Percentiles rank a stretch among this genome's conserved stretches.
Evolutionary conservation across 2,329 filamentous ascomycete species (phyloP).

Genomic region (Clonostachys chloroleuca): DNA sequence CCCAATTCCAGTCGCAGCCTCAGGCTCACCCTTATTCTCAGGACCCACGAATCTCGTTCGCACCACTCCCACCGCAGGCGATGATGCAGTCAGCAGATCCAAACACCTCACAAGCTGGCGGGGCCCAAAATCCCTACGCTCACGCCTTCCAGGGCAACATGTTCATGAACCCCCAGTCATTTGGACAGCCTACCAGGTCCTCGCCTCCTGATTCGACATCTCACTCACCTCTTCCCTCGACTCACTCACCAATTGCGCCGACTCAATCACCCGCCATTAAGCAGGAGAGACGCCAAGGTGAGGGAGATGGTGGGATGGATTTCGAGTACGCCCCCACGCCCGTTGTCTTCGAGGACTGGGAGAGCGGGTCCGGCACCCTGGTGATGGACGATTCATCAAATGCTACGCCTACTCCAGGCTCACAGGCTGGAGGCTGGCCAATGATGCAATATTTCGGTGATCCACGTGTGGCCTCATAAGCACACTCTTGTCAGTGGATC

Average conservation of each 20-base stretch:
- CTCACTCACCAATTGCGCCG: constrained; percentile 6
- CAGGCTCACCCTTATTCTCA: constrained; percentile 15
- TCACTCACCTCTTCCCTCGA: constrained; percentile 21
- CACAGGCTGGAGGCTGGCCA: constrained; percentile 15
- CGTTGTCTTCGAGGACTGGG: constrained; percentile 35
- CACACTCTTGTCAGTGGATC: too few relatives aligned
- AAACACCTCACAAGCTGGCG: too few relatives aligned
- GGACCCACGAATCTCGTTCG: constrained; percentile 20
- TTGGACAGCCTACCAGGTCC: constrained; percentile 14
- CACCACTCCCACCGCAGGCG: constrained; percentile 21
- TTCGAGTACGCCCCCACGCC: constrained; percentile 34
- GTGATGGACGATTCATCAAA: constrained; percentile 20
- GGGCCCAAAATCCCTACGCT: constrained; percentile 14
- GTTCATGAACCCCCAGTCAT: constrained; percentile 23
- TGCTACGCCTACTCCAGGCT: constrained; percentile 13
- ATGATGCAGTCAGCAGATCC: constrained; percentile 13
- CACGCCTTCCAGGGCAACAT: constrained; percentile 22
- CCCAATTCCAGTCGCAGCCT: constrained; percentile 19
- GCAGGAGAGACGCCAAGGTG: constrained; percentile 13
- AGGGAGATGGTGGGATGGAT: constrained; percentile 29
- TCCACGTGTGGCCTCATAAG: constrained; percentile 18
- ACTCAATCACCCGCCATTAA: constrained; percentile 27
- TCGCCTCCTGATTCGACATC: constrained; percentile 22
- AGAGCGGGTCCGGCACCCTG: constrained; percentile 23
- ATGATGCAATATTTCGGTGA: constrained; percentile 28